Evolutionary conservation across 495 filamentous ascomycete genomes (phyloP).

Genomic region (Aspergillus nanangensis): DNA sequence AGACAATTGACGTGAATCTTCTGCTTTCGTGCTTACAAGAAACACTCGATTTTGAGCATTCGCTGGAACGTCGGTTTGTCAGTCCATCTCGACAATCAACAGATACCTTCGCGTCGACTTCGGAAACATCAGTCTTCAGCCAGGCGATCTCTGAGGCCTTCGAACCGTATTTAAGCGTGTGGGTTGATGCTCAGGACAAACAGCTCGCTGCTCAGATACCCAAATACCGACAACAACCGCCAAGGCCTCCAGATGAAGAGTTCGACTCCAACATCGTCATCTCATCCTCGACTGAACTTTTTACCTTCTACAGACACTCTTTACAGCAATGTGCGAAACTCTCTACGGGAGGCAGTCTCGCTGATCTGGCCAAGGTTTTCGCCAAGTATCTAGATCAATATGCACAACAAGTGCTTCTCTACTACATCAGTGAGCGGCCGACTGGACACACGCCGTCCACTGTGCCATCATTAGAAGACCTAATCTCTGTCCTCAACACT

Average conservation of each 20-base stretch:
- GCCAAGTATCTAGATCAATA: constrained; percentile 95
- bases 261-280: constrained; percentile 88
- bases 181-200: constrained; percentile 95
- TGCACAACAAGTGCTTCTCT: constrained; percentile 84
- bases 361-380: constrained; percentile 80
- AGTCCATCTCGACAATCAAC: constrained; percentile 79
- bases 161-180: constrained; percentile 92
- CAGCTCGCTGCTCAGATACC: constrained; percentile 82
- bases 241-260: constrained; percentile 81
- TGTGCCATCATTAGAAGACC: constrained; percentile 65
- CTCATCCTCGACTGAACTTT: constrained; percentile 90
- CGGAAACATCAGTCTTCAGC: constrained; percentile 75
- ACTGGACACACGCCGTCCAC: constrained; percentile 44
- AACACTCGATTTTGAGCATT: constrained; percentile 95
- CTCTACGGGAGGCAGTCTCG: constrained; percentile 78
- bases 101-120: constrained; percentile 74
- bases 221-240: constrained; percentile 80
- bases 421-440: constrained; percentile 63
- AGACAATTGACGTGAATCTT: constrained; percentile 85
- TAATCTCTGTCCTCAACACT: constrained; percentile 85
- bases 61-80: constrained; percentile 77
- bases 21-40: constrained; percentile 91
- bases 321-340: constrained; percentile 94
- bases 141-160: constrained; percentile 96
- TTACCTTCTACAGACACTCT: constrained; percentile 89